phyloP scores from a whole-genome alignment of 176 grass and related monocot species.

The Themeda triandra region DNA sequence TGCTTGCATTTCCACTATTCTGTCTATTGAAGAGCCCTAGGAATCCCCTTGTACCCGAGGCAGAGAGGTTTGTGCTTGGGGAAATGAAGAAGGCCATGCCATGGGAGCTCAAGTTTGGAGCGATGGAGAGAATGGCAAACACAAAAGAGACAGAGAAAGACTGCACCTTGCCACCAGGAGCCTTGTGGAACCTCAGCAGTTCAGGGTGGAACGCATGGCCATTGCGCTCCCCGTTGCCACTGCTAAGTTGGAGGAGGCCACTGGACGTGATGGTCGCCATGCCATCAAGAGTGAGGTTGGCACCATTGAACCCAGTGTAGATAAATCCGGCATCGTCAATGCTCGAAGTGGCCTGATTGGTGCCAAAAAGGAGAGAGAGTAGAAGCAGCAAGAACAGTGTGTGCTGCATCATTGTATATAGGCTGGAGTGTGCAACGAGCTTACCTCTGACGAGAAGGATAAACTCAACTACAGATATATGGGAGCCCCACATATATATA shows the following conservation, averaged over 20 bases:
- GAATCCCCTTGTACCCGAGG: neutral
- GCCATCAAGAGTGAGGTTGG: neutral
- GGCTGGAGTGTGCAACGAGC: neutral
- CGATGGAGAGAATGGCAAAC: slow-evolving; percentile 27
- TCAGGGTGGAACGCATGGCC: slow-evolving; percentile 36
- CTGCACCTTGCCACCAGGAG: neutral
- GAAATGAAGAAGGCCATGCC: slow-evolving; percentile 38
- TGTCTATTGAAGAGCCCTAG: neutral
- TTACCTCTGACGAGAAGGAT: neutral
- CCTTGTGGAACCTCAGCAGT: slow-evolving; percentile 3
- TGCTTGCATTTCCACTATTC: neutral
- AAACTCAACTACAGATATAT: neutral
- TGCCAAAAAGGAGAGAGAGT: neutral
- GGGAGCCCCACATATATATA: neutral
- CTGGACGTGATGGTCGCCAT: neutral
- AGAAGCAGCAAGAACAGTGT: neutral
- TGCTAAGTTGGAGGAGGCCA: slow-evolving; percentile 36
- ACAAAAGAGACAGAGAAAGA: slow-evolving; percentile 51
- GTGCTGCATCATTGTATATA: neutral
- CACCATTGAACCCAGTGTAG: neutral
- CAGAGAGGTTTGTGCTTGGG: slow-evolving; percentile 22
- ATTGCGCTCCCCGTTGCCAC: neutral
- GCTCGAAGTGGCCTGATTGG: neutral
- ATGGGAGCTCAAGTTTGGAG: slow-evolving; percentile 12
- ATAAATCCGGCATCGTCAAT: neutral